phyloP scores from a whole-genome alignment of 2,329 filamentous ascomycete genomes.

The Trichophyton rubrum region DNA sequence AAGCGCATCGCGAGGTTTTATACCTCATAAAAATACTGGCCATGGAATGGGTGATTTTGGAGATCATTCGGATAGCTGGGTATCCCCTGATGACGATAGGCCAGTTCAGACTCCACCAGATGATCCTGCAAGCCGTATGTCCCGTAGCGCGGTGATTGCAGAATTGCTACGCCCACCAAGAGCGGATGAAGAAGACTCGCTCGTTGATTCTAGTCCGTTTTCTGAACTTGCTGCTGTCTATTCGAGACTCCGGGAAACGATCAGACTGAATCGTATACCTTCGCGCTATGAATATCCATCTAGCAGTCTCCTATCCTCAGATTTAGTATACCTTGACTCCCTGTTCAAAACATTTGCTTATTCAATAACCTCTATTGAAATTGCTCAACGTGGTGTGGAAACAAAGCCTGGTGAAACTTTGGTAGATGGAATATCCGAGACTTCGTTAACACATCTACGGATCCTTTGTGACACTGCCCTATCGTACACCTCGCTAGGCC shows the following conservation, averaged over 20 bases:
- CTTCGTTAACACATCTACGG: slow-evolving; percentile 72
- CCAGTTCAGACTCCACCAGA: neutral
- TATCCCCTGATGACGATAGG: neutral
- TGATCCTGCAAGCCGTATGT: neutral
- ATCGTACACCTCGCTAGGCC: slow-evolving; percentile 69
- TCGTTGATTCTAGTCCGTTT: slow-evolving; percentile 21
- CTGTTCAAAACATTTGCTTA: slow-evolving; percentile 51
- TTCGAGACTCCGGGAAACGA: slow-evolving; percentile 43
- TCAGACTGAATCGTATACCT: slow-evolving; percentile 39
- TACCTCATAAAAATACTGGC: neutral
- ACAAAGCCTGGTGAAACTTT: slow-evolving; percentile 61
- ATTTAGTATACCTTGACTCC: slow-evolving; percentile 36
- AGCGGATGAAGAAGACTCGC: slow-evolving; percentile 9
- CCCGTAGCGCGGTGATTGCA: neutral
- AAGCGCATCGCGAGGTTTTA: neutral
- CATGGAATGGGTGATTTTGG: neutral
- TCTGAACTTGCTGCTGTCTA: slow-evolving; percentile 44
- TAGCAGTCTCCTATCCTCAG: slow-evolving; percentile 31
- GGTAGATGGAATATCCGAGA: slow-evolving; percentile 70
- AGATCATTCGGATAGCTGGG: neutral
- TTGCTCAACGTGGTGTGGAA: slow-evolving; percentile 76
- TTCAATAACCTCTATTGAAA: slow-evolving; percentile 79
- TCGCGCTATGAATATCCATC: slow-evolving; percentile 36
- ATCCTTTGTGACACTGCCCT: slow-evolving; percentile 78
- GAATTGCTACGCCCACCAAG: neutral